Evolutionary conservation across 768 basidiomycete genomes (phyloP).

Genomic region (Epithele typhae): DNA sequence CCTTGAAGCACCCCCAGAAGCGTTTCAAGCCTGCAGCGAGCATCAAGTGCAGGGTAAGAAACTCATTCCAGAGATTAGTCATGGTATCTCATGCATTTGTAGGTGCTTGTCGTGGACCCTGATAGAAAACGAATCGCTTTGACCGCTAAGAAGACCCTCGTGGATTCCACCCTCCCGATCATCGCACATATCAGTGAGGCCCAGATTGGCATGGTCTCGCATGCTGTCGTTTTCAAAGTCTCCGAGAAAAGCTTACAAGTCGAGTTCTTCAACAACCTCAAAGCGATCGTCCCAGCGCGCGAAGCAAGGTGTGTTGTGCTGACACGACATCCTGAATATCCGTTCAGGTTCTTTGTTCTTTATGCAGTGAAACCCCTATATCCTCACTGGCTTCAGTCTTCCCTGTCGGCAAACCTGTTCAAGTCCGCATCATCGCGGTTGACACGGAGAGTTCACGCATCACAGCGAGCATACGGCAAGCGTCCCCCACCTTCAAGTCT

Average conservation of each 20-base stretch:
- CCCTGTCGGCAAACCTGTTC: slow-evolving; percentile 75
- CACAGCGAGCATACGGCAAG: slow-evolving; percentile 84
- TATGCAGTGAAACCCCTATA: slow-evolving; percentile 58
- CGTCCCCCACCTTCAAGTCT: slow-evolving; percentile 45
- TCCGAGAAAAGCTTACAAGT: slow-evolving; percentile 76
- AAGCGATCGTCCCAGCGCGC: slow-evolving; percentile 72
- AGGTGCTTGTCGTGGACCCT: slow-evolving; percentile 83
- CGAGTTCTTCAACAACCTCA: slow-evolving; percentile 87
- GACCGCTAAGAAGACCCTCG: slow-evolving; percentile 87
- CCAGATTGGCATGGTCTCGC: slow-evolving; percentile 63
- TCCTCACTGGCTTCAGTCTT: slow-evolving; percentile 60
- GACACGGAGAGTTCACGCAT: slow-evolving; percentile 59
- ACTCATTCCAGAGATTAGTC: background rate
- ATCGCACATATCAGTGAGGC: slow-evolving; percentile 63
- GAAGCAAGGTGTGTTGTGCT: slow-evolving; percentile 75
- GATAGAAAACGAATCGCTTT: slow-evolving; percentile 77
- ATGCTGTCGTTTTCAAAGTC: slow-evolving; percentile 84
- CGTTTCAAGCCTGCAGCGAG: slow-evolving; percentile 78
- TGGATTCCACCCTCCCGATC: slow-evolving; percentile 76
- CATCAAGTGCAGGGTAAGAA: slow-evolving; percentile 80
- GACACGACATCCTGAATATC: background rate
- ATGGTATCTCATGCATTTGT: slow-evolving; percentile 1
- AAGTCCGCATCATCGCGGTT: slow-evolving; percentile 72
- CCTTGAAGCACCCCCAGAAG: slow-evolving; percentile 89
- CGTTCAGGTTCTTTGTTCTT: slow-evolving; percentile 1